phyloP scores from a whole-genome alignment of 1,284 basidiomycete genomes.

The Hypsizygus ulmarius region DNA sequence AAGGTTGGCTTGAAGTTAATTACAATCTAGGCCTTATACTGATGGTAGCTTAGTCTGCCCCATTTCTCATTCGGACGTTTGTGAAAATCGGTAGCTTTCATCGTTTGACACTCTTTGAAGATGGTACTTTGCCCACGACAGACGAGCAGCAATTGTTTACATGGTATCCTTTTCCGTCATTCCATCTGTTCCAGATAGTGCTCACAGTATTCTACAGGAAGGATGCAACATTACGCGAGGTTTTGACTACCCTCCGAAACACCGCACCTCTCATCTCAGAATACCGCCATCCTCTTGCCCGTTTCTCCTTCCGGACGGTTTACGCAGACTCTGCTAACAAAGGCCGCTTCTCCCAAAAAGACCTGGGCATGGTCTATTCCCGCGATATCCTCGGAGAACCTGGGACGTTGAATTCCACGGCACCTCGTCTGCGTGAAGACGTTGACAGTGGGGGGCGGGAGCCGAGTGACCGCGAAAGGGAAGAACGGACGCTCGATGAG shows the following conservation, averaged over 20 bases:
- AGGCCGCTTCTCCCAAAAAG: constrained; percentile 68
- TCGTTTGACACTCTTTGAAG: constrained; percentile 66
- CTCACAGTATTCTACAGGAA: constrained; percentile 46
- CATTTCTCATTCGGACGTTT: constrained; percentile 78
- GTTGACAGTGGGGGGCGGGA: constrained; percentile 38
- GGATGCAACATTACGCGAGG: constrained; percentile 74
- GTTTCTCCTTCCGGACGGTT: constrained; percentile 73
- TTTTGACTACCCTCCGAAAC: constrained; percentile 70
- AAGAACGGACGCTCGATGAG: constrained; percentile 71
- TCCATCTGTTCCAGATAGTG: background rate
- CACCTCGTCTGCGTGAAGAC: constrained; percentile 59
- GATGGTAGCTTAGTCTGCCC: constrained; percentile 50
- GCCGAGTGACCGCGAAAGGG: constrained; percentile 43
- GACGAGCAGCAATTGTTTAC: constrained; percentile 79
- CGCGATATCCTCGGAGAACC: constrained; percentile 79
- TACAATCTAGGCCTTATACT: background rate
- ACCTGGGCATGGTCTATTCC: constrained; percentile 74
- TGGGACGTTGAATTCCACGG: constrained; percentile 52
- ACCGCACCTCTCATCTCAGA: constrained; percentile 61
- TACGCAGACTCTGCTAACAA: constrained; percentile 70
- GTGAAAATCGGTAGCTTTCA: constrained; percentile 77
- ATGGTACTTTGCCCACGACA: constrained; percentile 65
- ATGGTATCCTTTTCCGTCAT: constrained; percentile 47
- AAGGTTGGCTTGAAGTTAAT: constrained; percentile 29
- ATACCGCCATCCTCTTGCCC: constrained; percentile 73